Percentiles rank a stretch among this genome's conserved stretches.
Evolutionary conservation across 2,329 filamentous ascomycete genomes (phyloP).

Genomic region (Xylariaceae sp.): DNA sequence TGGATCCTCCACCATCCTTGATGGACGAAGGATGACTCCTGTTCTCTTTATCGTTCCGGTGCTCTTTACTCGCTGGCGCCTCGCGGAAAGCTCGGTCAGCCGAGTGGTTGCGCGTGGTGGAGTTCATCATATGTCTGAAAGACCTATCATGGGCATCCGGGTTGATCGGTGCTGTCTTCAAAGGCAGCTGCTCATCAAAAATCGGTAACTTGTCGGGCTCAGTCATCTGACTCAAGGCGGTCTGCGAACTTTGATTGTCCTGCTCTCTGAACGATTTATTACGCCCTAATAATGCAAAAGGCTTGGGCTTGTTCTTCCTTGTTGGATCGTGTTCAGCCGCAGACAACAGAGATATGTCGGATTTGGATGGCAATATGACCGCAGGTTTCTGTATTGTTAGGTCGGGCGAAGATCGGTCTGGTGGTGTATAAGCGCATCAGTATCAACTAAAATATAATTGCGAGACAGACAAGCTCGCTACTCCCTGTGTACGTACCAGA

Average conservation of each 20-base stretch:
- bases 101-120: conserved; percentile 64
- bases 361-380: conserved; percentile 44
- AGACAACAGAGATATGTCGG: conserved; percentile 51
- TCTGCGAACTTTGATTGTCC: conserved; percentile 36
- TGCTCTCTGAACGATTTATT: conserved; percentile 49
- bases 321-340: conserved; percentile 44
- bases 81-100: conserved; percentile 60
- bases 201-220: conserved; percentile 38
- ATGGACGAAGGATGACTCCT: conserved; percentile 51
- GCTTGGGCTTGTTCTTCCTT: conserved; percentile 52
- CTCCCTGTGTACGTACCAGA: conserved; percentile 28
- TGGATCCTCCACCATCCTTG: conserved; percentile 57
- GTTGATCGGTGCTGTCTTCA: conserved; percentile 61
- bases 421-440: conserved; percentile 23
- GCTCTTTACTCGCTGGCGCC: conserved; percentile 40
- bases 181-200: conserved; percentile 38
- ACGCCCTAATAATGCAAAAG: conserved; percentile 51
- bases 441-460: conserved; percentile 16
- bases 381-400: conserved; percentile 38
- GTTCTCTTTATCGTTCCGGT: conserved; percentile 45
- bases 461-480: not conserved
- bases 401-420: conserved; percentile 33
- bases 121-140: conserved; percentile 63
- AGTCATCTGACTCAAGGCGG: conserved; percentile 30
- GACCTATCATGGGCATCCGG: conserved; percentile 55